Percentiles rank a stretch among this genome's conserved stretches.
Evolutionary conservation across 2,329 filamentous ascomycete genomes (phyloP).

Genomic region (Fonsecaea erecta): DNA sequence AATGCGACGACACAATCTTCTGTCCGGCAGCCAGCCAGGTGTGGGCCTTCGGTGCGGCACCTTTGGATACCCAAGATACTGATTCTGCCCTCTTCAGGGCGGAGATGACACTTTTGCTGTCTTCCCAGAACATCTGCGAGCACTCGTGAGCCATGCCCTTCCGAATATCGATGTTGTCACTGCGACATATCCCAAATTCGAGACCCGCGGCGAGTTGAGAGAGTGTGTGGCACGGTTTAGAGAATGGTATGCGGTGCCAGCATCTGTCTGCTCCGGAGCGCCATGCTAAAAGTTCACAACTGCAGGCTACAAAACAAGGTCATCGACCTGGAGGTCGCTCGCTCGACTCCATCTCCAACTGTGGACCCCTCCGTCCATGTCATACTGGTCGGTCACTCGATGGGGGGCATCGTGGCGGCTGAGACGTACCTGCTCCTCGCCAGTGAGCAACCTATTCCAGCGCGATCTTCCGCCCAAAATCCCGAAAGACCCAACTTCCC

Average conservation of each 20-base stretch:
- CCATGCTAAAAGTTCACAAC: conserved; percentile 3
- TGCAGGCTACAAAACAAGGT: conserved; percentile 83
- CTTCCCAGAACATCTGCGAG: conserved; percentile 52
- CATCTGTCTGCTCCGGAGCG: not conserved
- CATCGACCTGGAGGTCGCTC: conserved; percentile 89
- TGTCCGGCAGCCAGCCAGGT: not conserved
- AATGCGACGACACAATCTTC: not conserved
- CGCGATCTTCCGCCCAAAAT: conserved; percentile 40
- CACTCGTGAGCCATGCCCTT: conserved; percentile 49
- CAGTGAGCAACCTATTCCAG: conserved; percentile 62
- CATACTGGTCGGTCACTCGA: conserved; percentile 84
- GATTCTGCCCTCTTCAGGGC: conserved; percentile 43
- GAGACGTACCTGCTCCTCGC: conserved; percentile 80
- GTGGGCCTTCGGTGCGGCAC: not conserved
- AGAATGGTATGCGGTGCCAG: conserved; percentile 49
- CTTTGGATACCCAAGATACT: conserved; percentile 10
- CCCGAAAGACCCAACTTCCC: conserved; percentile 34
- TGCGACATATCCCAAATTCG: conserved; percentile 55
- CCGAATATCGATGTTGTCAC: conserved; percentile 49
- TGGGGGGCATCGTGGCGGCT: conserved; percentile 91
- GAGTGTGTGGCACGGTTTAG: conserved; percentile 52
- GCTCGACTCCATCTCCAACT: conserved; percentile 78
- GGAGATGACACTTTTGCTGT: conserved; percentile 55
- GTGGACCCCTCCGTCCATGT: conserved; percentile 83
- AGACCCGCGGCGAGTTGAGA: conserved; percentile 54